Conservation (phyloP, 2,329 filamentous ascomycete species). For the Aspergillus fumigatiaffinis region DNA sequence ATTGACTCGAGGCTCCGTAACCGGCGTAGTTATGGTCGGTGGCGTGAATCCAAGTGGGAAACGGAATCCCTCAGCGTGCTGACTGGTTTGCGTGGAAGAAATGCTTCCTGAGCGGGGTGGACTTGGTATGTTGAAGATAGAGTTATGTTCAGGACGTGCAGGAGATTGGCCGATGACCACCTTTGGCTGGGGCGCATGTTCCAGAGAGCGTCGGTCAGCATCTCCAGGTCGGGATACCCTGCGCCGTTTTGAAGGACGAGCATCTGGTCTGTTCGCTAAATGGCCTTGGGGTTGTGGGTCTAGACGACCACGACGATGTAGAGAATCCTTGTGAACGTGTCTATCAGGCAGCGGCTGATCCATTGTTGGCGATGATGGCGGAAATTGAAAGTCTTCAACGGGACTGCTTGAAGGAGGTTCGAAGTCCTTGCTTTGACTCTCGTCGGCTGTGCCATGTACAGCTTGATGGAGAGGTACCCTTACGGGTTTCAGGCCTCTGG, state of each 20-base stretch:
- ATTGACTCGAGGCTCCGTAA: conserved; percentile 18
- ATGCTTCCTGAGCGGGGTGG: conserved; percentile 37
- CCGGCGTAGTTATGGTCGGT: conserved; percentile 21
- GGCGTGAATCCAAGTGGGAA: conserved; percentile 35
- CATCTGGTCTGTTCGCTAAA: conserved; percentile 3
- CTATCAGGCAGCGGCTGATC: conserved; percentile 1
- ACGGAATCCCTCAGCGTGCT: conserved; percentile 27
- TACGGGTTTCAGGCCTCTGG: conserved; percentile 42
- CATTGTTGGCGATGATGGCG: conserved; percentile 24
- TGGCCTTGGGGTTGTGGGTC: conserved; percentile 2
- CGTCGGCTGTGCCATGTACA: conserved; percentile 16
- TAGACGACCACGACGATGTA: not conserved
- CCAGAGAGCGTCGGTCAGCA: conserved; percentile 3
- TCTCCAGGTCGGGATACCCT: conserved; percentile 26
- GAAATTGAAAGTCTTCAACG: conserved; percentile 26
- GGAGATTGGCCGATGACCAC: conserved; percentile 25
- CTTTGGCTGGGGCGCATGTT: conserved; percentile 14
- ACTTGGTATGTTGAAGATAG: conserved; percentile 35
- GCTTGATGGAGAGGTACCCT: conserved; percentile 25
- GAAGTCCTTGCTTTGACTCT: conserved; percentile 31
- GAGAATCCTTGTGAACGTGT: not conserved
- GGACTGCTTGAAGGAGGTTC: conserved; percentile 31
- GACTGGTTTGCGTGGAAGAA: conserved; percentile 22
- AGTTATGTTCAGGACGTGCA: conserved; percentile 2
- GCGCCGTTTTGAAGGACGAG: conserved; percentile 31